Evolutionary conservation across 768 basidiomycete species (phyloP).

Genomic region (Kwoniella bestiolae): DNA sequence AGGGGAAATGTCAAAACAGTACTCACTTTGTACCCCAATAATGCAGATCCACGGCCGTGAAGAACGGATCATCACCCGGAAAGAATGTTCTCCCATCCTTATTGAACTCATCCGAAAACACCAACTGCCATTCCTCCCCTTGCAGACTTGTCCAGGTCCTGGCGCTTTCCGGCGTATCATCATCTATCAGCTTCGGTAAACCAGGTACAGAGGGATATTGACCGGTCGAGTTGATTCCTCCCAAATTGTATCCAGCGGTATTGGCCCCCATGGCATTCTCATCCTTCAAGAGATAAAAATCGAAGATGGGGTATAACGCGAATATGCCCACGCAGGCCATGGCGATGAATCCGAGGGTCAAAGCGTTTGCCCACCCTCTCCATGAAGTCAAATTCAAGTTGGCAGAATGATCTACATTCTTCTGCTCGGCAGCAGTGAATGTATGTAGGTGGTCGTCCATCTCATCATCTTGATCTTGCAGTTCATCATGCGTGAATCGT

Average conservation of each 20-base stretch:
- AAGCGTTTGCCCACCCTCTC: constrained; percentile 73
- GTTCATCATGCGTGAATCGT: constrained; percentile 4
- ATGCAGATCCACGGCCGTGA: constrained; percentile 58
- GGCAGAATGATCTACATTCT: constrained; percentile 61
- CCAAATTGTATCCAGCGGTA: constrained; percentile 66
- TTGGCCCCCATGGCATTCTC: constrained; percentile 19
- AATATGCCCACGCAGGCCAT: constrained; percentile 54
- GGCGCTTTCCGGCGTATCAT: constrained; percentile 66
- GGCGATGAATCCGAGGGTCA: constrained; percentile 69
- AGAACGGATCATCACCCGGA: constrained; percentile 77
- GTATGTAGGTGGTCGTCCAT: constrained; percentile 56
- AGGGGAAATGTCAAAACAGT: neutral
- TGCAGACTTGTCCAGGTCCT: constrained; percentile 64
- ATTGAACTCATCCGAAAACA: constrained; percentile 91
- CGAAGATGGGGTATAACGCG: constrained; percentile 47
- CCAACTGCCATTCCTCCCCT: constrained; percentile 66
- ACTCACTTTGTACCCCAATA: constrained; percentile 55
- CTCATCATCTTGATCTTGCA: constrained; percentile 47
- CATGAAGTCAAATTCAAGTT: constrained; percentile 67
- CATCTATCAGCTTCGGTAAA: constrained; percentile 72
- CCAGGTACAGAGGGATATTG: constrained; percentile 62
- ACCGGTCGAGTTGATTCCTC: constrained; percentile 77
- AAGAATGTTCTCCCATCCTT: constrained; percentile 77
- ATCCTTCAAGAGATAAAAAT: constrained; percentile 27
- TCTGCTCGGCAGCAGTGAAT: constrained; percentile 51